phyloP scores from a whole-genome alignment of 1,284 basidiomycete genomes.

The Psilocybe mexicana region DNA sequence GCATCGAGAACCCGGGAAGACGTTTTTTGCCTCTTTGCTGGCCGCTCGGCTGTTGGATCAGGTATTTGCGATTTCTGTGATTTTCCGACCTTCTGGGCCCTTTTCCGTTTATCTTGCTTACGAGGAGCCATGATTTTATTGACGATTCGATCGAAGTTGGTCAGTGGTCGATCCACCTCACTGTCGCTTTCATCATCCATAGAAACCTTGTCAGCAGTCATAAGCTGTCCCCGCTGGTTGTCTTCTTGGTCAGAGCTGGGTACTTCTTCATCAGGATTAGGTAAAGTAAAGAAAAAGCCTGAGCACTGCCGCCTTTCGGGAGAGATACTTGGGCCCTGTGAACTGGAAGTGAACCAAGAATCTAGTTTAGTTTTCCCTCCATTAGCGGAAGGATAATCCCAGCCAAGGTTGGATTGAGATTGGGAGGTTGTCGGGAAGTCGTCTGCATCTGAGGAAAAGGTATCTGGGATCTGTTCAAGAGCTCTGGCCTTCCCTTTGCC shows the following conservation, averaged over 20 bases:
- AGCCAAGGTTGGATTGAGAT: not conserved
- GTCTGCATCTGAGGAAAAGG: not conserved
- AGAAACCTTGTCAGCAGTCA: not conserved
- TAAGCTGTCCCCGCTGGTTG: not conserved
- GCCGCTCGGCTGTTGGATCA: not conserved
- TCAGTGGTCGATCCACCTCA: not conserved
- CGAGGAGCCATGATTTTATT: not conserved
- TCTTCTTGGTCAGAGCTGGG: not conserved
- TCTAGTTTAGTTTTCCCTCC: not conserved
- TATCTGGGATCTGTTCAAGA: not conserved
- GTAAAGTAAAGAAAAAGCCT: slow-evolving; percentile 14
- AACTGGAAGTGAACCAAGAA: slow-evolving; percentile 3
- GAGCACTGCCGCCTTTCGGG: not conserved
- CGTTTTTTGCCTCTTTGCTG: slow-evolving; percentile 4
- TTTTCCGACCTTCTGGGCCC: not conserved
- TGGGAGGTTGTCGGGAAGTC: not conserved
- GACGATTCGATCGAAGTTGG: not conserved
- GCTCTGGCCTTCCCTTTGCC: slow-evolving; percentile 8
- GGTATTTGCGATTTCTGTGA: not conserved
- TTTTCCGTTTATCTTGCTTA: not conserved
- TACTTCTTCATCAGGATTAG: slow-evolving; percentile 3
- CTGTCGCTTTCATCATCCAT: not conserved
- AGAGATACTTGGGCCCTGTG: not conserved
- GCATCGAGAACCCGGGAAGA: slow-evolving; percentile 9
- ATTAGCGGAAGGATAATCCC: no score